Evolutionary conservation across 2,329 filamentous ascomycete species (phyloP), one percentile per base, ranked within the genome.

Genomic region (Pseudogymnoascus sp.): DNA sequence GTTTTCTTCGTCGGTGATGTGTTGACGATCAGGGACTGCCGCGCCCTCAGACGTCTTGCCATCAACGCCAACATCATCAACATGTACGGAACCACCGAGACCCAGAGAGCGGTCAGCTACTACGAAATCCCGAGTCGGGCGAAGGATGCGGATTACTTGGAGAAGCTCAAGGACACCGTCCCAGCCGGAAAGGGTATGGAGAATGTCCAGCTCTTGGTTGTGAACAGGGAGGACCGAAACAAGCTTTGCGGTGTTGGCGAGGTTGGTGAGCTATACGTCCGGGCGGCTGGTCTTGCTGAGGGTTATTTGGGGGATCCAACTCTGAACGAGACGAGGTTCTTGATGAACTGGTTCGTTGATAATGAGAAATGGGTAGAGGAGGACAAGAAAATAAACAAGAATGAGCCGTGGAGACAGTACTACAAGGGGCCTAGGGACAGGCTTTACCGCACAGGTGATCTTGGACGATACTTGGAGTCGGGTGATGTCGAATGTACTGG

Each of bases 1-100:
- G 91, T 87, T 16, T 93, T 97, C 78, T 97, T 93, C 64, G 93
- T 97, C 1, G 94, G 94, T 32, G 93, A 97, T 70, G 79, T 97
- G 34, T 74, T 97, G 57, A 95, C 91, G 64, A 96, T 86, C 70
- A 82, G 85, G 70, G 93, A 97, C 68, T 95, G 90, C 74, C 79
- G 80, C 41, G 81, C 82, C 22, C 78, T 97, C n/a, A 89, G 90
- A 62, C 80, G 84, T 50, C 80, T 97, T 37, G 92, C 88, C 0
- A 79, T 82, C 0, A 92, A 93, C 64, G 85, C 84, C 62, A 80
- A 80, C 64, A 91, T 96, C 63, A 81, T 91, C 65, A 93, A 92
- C 74, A 89, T 93, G 85, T 95, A 91, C 70, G 91, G 92, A 41
- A 91, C 91, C 0, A 96, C 91, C 0, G 91, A 96, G 73, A 93